A percentile compares a stretch with the other conserved stretches of the same genome.
phyloP scores from a whole-genome alignment of 129 eudicot genomes.

The Logfia minima region DNA sequence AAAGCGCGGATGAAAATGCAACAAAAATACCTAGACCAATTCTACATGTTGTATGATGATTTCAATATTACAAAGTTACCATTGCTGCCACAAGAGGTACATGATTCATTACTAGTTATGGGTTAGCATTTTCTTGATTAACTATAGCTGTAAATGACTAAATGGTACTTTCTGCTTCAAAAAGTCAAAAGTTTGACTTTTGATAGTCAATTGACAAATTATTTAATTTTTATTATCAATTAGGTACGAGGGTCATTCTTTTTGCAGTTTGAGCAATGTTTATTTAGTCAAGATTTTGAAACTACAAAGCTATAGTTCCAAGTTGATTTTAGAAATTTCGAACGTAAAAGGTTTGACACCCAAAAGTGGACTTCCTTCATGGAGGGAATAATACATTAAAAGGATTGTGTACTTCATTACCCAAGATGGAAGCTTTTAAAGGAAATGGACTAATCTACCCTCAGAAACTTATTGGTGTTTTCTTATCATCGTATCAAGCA shows the following conservation, averaged over 20 bases:
- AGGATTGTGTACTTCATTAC: not conserved
- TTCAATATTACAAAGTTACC: conserved; percentile 89
- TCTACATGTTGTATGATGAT: conserved; percentile 94
- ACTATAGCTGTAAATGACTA: not conserved
- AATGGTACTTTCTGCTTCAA: not conserved
- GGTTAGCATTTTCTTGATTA: conserved; percentile 2
- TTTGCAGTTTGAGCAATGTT: not conserved
- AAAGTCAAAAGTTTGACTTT: conserved; percentile 15
- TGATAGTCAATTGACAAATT: not conserved
- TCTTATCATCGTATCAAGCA: not conserved
- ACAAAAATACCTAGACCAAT: conserved; percentile 90
- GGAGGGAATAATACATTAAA: not conserved
- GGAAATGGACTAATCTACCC: conserved; percentile 16
- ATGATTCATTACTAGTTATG: conserved; percentile 8
- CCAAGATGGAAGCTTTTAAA: not conserved
- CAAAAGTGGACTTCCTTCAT: not conserved
- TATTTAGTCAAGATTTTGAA: not conserved
- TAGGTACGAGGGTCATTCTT: not conserved
- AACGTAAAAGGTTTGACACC: not conserved
- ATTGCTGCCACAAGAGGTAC: conserved; percentile 89
- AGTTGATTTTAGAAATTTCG: not conserved
- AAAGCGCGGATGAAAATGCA: conserved; percentile 99
- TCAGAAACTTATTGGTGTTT: not conserved
- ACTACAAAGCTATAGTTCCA: not conserved
- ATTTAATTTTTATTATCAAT: not conserved